Base-by-base conservation (phyloP, 139 green algal species). In the Chlorella ohadii region DNA sequence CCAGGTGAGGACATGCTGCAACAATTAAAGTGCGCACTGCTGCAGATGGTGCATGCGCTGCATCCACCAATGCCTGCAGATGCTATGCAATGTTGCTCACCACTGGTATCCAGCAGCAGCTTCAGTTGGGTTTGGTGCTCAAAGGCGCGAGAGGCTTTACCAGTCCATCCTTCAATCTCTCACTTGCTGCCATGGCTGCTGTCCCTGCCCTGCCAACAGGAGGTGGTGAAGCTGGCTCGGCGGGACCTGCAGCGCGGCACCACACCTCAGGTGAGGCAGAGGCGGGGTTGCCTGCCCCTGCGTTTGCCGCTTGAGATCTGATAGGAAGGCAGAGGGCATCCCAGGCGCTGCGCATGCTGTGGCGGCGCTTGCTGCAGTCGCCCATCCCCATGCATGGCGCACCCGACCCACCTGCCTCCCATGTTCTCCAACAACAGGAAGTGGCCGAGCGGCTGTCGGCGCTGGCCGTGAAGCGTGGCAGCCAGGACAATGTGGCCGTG, bases 401-500 rank as follows among this genome's bases (percentile, higher is more conserved):
- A 47, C 25, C 38, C 36, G 3, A 5, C 22, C n/a, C 17, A 13
- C 51, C 22, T n/a, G 1, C 22, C 39, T 23, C 0, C 38, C 76
- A 31, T 51, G 44, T 9, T 51, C 44, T 51, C 44, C 15, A 1
- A 4, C 59, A 39, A 22, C 55, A 88, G 87, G 75, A 83, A 20
- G 83, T 91, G 16, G 90, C 90, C 28, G 76, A 88, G 20, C 79
- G 72, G 73, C 56, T 93, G 39, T 79, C 83, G 0, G n/a, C 82
- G 31, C 33, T 88, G 34, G 90, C 90, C 5, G 38, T 88, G 28
- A 78, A 80, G 66, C 73, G 85, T 20, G 63, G 78, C 63, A 83
- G 78, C 78, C 63, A 83, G 78, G 90, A 93, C 66, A 93, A 93
- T 74, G 81, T 91, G 34, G 83, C 89, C 0, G 89, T 93, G 36